Evolutionary conservation across 75 land plant species (phyloP), one percentile per base, ranked within the genome.

Genomic region (Pseudotsuga menziesii): DNA sequence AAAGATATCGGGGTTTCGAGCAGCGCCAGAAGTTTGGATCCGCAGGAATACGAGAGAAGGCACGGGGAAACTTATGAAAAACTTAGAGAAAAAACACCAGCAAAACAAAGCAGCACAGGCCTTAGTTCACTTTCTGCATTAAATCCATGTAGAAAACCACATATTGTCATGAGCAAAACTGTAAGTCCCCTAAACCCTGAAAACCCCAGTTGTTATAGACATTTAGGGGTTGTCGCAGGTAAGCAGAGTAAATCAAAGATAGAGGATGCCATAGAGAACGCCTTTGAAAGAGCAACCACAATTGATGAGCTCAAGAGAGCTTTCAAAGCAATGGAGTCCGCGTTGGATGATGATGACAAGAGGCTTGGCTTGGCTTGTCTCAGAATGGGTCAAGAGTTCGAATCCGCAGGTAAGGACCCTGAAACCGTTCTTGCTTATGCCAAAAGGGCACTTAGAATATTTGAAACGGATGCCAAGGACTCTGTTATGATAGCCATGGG

Each of bases 401-500:
- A 83, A 16, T 73, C 85, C 20, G 85, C 82, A 74, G 94, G 90
- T 57, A 86, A 82, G 57, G 79, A 85, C 36, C 91, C 86, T n/a
- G 82, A 87, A 35, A 83, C 59, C 39, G 60, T 75, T 36, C 72
- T 93, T 17, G 32, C 77, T 56, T 91, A 75, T 76, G 96, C 86
- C 20, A 29, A 66, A 17, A 82, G 85, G 52, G 96, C 96, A 6
- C 84, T 91, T 27, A 79, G 70, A 22, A 85, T 83, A 3, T 73
- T 93, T 13, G 86, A 87, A 52, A 9, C 58, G 0, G 75, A 75
- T 35, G 81, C 57, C 58, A 83, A 76, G 25, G 71, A 64, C 25
- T 75, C 88, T 52, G 56, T 89, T 5, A 82, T 80, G 59, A 67
- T 84, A 39, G 96, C 88, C 32, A 88, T 91, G 94, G 74, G 87